Conservation (phyloP, 495 filamentous ascomycete genomes). For the Xylaria sp. region DNA sequence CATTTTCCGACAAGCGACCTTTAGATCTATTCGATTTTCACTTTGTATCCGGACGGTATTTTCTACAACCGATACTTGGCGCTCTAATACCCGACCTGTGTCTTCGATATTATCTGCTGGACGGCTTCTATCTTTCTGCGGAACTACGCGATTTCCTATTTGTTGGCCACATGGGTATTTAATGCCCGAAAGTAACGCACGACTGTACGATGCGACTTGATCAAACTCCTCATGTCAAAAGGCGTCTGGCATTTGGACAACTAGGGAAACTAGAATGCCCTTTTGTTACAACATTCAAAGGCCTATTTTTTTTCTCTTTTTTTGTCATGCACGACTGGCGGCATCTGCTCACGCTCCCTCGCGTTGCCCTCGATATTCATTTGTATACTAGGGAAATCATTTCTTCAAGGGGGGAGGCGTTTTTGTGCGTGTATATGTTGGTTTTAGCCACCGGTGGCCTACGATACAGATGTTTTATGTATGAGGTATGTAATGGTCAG, state of each 20-base stretch:
- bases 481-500: constrained; percentile 27
- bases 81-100: constrained; percentile 33
- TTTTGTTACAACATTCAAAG: constrained; percentile 33
- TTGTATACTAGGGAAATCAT: constrained; percentile 22
- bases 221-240: constrained; percentile 28
- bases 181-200: constrained; percentile 11
- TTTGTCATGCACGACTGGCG: constrained; percentile 13
- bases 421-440: background rate
- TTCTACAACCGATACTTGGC: constrained; percentile 28
- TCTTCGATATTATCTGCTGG: constrained; percentile 31
- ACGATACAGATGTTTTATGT: constrained; percentile 13
- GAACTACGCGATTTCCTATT: constrained; percentile 18
- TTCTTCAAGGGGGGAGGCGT: constrained; percentile 8
- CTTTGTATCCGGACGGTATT: constrained; percentile 21
- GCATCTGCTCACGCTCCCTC: constrained; percentile 8
- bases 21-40: constrained; percentile 22
- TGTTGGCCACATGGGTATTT: constrained; percentile 22
- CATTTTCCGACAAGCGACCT: constrained; percentile 23
- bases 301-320: constrained; percentile 22
- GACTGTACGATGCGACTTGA: constrained; percentile 28
- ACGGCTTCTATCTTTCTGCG: constrained; percentile 29
- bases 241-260: constrained; percentile 34
- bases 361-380: constrained; percentile 12
- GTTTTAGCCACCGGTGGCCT: constrained; percentile 4
- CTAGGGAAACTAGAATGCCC: constrained; percentile 26